Evolutionary conservation across 1,139 yeast genomes (phyloP), one percentile per base, ranked within the genome.

Genomic region (Pichia sp.): DNA sequence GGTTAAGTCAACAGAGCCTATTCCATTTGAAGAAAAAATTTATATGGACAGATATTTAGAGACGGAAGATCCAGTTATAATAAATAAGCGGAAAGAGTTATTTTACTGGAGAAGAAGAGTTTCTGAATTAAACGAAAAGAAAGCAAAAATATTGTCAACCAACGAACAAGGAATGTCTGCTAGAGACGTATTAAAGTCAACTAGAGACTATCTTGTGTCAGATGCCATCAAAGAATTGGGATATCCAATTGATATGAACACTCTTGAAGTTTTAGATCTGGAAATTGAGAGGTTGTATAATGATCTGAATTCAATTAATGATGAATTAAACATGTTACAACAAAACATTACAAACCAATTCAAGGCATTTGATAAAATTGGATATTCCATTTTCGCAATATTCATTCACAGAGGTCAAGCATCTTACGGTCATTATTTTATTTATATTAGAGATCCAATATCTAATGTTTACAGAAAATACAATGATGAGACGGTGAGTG

Each of bases 321-420:
- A 57, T 3, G 62, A 67, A 43, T 65, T 80, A 23, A 60, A 56
- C 0, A 60, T 58, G 0, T 62, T 86, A 40, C 76, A 74, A 45
- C 53, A 55, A 1, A 67, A 68, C 42, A 76, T 85, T 7, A 65
- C 75, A 27, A 64, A 62, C 28, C 94, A 84, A 56, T 88, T 84
- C 59, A 68, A 69, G 27, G 68, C 68, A 8, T 77, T 83, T 64
- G 75, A 71, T 43, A 66, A 73, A 45, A 73, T 81, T 31, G 95
- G 92, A 0, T 92, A 92, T 62, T 72, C 85, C 0, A 73, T 92
- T 10, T 92, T 90, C 67, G 95, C 97, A 0, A 82, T 92, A 6
- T 92, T 92, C 58, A 87, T 94, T 41, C 98, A 92, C 63, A 71
- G 97, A 45, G 98, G 98, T 6, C 95, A 88, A 57, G 98, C 96